A percentile compares a stretch with the other conserved stretches of the same genome.
These are phyloP conservation scores for Talaromyces nanjingensis DNA, from an alignment of 495 filamentous ascomycete species.

Conservation along the genomic window DNA sequence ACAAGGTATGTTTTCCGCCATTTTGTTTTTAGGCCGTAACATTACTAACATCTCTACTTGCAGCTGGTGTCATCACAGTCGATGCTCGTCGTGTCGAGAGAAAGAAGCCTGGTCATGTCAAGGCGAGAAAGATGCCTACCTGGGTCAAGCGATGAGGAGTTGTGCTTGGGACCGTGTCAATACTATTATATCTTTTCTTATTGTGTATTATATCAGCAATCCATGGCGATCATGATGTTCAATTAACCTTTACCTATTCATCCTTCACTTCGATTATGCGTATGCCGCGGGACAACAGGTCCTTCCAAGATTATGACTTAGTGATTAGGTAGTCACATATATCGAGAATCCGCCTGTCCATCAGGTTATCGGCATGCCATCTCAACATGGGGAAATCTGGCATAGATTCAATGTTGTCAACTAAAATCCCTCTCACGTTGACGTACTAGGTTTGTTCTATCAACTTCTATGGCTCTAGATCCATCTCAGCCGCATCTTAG, in stretches of 20 bases:
- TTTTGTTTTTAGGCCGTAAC: constrained; percentile 10
- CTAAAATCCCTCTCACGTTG: too few species aligned
- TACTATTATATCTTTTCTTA: constrained; percentile 13
- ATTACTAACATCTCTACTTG: constrained; percentile 18
- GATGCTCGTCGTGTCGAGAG: constrained; percentile 91
- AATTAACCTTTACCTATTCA: background rate
- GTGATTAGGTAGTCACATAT: too few species aligned
- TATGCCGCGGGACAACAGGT: too few species aligned
- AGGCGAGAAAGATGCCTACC: constrained; percentile 95
- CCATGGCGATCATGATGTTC: constrained; percentile 9
- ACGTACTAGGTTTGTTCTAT: too few species aligned
- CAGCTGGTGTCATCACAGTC: constrained; percentile 87
- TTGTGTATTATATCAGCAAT: constrained; percentile 21
- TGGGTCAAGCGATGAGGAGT: constrained; percentile 76
- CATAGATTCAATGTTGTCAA: too few species aligned
- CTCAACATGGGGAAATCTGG: too few species aligned
- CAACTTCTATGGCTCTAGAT: too few species aligned
- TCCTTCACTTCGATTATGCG: too few species aligned
- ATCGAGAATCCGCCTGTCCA: too few species aligned
- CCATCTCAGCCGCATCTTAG: too few species aligned
- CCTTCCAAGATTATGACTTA: too few species aligned
- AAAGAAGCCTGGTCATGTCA: constrained; percentile 94
- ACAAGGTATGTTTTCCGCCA: constrained; percentile 59
- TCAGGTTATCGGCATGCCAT: too few species aligned
- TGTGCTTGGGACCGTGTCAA: constrained; percentile 8